Percentiles rank a stretch among this genome's conserved stretches.
phyloP scores from a whole-genome alignment of 208 protist species.

The Leptomonas pyrrhocoris region DNA sequence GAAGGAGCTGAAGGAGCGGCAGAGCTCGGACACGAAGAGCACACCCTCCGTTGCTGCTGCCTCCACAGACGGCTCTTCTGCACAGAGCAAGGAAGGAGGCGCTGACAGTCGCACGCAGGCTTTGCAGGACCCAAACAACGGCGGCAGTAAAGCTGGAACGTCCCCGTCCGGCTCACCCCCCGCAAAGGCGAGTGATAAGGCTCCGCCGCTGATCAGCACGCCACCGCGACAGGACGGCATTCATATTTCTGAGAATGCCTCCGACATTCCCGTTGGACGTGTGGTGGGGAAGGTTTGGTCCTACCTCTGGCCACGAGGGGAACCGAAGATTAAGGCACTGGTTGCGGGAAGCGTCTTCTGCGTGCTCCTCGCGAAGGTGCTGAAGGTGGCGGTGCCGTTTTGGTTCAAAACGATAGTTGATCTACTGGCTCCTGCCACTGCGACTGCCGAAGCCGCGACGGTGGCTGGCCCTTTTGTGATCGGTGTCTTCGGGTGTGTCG shows the following conservation, averaged over 20 bases:
- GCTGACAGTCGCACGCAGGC: neutral
- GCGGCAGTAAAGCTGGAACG: neutral
- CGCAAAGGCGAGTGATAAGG: neutral
- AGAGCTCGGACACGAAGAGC: neutral
- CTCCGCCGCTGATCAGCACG: neutral
- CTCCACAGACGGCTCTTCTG: neutral
- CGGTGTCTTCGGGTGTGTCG: conserved; percentile 82
- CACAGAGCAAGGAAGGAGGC: neutral
- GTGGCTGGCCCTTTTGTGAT: conserved; percentile 59
- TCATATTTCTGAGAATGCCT: conserved; percentile 42
- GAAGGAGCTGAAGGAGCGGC: neutral
- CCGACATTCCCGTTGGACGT: conserved; percentile 71
- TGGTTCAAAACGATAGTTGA: conserved; percentile 92
- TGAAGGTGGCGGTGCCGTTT: conserved; percentile 91
- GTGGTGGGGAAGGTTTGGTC: conserved; percentile 77
- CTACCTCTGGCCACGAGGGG: conserved; percentile 83
- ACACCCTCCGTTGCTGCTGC: neutral
- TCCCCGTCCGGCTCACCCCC: neutral
- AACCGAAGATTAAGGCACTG: conserved; percentile 64
- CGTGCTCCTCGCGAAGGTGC: conserved; percentile 79
- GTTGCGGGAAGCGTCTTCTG: conserved; percentile 79
- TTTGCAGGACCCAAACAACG: neutral
- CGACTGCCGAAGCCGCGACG: conserved; percentile 34
- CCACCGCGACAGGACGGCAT: conserved; percentile 45
- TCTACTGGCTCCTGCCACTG: conserved; percentile 57